These are phyloP conservation scores for Magnolia kwangsiensis DNA, from an alignment of 164 flowering plant genomes.

Conservation along the genomic window DNA sequence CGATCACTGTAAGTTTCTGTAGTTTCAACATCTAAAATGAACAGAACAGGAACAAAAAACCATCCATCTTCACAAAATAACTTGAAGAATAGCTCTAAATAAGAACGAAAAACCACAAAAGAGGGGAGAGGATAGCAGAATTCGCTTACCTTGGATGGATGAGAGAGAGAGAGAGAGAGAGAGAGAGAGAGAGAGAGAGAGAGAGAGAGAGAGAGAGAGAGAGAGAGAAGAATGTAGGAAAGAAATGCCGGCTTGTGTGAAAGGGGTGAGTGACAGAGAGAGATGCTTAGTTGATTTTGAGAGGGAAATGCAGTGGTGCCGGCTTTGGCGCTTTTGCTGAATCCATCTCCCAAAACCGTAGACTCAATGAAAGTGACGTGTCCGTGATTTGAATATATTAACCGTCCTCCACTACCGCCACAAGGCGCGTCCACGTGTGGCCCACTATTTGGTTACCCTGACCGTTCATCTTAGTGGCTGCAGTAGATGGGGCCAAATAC, in stretches of 20 bases:
- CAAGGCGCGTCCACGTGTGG: no score
- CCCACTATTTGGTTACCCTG: no score
- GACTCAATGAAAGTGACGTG: no score
- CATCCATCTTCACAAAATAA: no score
- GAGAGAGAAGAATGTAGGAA: neutral
- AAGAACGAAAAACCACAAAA: no score
- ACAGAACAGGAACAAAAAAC: neutral
- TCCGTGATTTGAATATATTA: no score
- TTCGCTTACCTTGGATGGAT: neutral
- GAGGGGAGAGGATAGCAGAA: no score
- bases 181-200: slow-evolving; percentile 7
- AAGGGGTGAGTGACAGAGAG: neutral
- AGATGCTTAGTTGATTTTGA: neutral
- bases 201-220: slow-evolving; percentile 1
- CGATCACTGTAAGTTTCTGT: neutral
- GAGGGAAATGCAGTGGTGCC: neutral
- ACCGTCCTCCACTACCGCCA: no score
- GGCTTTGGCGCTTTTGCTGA: neutral
- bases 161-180: neutral
- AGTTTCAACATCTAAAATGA: neutral
- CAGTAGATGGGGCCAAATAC: no score
- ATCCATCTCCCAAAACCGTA: no score
- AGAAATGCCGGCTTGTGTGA: neutral
- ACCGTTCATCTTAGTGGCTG: no score
- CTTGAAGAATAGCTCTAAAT: no score